A percentile compares a stretch with the other conserved stretches of the same genome.
These are phyloP conservation scores for Bipolaris bicolor DNA, from an alignment of 2,329 filamentous ascomycete species.

Conservation along the genomic window DNA sequence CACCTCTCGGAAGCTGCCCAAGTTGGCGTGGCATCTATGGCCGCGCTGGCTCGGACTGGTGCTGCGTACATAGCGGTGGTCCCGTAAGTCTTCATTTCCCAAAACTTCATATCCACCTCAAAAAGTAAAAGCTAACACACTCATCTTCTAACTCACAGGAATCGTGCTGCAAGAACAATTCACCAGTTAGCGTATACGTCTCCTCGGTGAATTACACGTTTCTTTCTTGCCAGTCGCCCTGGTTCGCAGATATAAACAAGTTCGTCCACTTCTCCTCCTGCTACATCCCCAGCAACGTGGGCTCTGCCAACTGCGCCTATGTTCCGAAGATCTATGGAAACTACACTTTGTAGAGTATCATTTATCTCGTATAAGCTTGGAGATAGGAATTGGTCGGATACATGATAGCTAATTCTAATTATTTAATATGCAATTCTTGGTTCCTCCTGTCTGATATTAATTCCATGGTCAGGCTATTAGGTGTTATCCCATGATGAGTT, in stretches of 20 bases:
- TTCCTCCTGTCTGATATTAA: no score
- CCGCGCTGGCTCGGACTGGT: accelerated
- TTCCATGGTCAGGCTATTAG: no score
- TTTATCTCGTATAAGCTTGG: no score
- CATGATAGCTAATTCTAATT: no score
- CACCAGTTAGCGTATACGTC: not conserved
- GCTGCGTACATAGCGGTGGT: not conserved
- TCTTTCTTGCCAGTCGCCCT: not conserved
- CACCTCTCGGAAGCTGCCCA: not conserved
- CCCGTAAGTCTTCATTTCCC: not conserved
- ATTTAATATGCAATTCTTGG: no score
- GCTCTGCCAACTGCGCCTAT: no score
- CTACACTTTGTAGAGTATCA: no score
- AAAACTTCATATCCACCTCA: not conserved
- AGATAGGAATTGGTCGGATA: no score
- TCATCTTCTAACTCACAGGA: not conserved
- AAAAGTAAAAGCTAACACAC: not conserved
- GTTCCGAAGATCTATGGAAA: no score
- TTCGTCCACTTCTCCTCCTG: no score
- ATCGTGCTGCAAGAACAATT: not conserved
- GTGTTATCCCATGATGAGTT: no score
- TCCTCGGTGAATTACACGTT: not conserved
- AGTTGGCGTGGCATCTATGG: not conserved
- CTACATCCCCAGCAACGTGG: no score
- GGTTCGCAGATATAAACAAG: not conserved